Base-by-base conservation (phyloP, 148 eudicot species). In the Camellia japonica region DNA sequence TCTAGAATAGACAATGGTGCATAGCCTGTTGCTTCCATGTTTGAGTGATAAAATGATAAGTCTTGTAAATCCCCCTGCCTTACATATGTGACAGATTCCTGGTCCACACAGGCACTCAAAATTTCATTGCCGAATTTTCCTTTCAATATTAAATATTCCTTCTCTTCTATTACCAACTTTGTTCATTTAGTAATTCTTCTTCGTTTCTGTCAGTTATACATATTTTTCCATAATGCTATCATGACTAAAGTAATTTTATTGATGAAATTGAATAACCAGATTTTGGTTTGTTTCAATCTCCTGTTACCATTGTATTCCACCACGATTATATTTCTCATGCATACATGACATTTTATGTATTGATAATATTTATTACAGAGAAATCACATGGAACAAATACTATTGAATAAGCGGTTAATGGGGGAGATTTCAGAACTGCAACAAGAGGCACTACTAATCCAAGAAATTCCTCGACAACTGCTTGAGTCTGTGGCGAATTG, bases 391-490 rank as follows among this genome's bases (percentile, higher is more conserved):
- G 93, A 93, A 74, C 90, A 92, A 85, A 65, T 78, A 46, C 78
- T 86, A 46, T 66, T 91, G 79, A 93, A 93, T 80, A 73, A 82
- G 16, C 85, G 83, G 38, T 82, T 96, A 81, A 82, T 79, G 74
- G 79, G 80, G 75, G 90, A 88, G 83, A 82, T 89, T 56, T 85
- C 74, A 56, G 87, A 87, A 84, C 95, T 96, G 76, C 91, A 88
- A 76, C 81, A 85, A 84, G 94, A 93, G 85, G 91, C 84, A 67
- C 82, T 78, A 60, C 74, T 82, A 67, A 77, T 88, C 78, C 89
- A 58, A 66, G 88, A 92, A 83, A 70, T 92, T 78, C 97, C 95
- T 61, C 89, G 56, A 76, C 87, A 81, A 77, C 79, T 93, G 71
- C 83, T 72, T 73, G 84, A 91, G 79, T 88, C 97, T 52, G 91